A percentile compares a stretch with the other conserved stretches of the same genome.
Conservation (phyloP, 345 rosid genomes). For the Eucalyptus dawsonii region DNA sequence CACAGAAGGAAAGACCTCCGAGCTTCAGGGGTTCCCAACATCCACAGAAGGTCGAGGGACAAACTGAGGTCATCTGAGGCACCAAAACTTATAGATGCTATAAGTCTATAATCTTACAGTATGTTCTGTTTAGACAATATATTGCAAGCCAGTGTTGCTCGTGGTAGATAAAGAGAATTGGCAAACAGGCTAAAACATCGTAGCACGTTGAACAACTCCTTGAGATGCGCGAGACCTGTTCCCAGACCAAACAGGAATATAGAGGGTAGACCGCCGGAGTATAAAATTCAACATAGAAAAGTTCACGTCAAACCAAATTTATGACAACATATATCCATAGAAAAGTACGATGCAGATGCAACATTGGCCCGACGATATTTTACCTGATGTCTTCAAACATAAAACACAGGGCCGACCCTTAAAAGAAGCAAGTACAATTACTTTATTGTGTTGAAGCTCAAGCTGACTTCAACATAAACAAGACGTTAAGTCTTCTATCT, state of each 20-base stretch:
- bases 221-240: background rate
- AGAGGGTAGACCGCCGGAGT: background rate
- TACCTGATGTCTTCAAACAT: background rate
- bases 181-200: background rate
- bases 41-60: background rate
- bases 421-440: background rate
- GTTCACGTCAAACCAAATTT: background rate
- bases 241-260: background rate
- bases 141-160: background rate
- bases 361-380: background rate
- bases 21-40: background rate
- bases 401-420: background rate
- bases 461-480: background rate
- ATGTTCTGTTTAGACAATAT: background rate
- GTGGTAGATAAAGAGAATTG: background rate
- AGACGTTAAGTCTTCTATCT: background rate
- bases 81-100: background rate
- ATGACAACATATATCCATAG: background rate
- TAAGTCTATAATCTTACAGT: background rate
- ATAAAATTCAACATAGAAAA: background rate
- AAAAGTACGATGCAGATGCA: background rate
- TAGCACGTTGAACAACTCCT: background rate
- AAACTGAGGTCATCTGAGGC: background rate
- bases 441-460: background rate
- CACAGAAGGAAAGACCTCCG: background rate